Percentiles rank a stretch among this genome's conserved stretches.
Conservation (phyloP, 352 stramenopile genomes). For the Phytophthora colocasiae region DNA sequence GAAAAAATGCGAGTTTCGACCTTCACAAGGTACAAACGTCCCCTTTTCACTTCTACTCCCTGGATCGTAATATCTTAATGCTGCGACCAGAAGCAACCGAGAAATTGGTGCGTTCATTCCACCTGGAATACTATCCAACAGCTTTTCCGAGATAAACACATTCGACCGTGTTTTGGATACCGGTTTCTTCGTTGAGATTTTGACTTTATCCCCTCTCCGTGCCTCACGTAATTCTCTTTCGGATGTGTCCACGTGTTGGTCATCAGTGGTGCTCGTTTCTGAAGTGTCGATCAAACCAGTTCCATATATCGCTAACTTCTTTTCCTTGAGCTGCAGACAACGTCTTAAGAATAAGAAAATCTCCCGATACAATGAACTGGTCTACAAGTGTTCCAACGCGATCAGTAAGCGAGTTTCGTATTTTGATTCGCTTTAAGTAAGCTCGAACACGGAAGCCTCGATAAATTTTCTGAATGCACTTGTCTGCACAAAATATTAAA, state of each 20-base stretch:
- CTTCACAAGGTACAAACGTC: constrained; percentile 45
- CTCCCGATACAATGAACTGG: constrained; percentile 51
- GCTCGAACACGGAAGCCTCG: constrained; percentile 57
- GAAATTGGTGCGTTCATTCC: constrained; percentile 57
- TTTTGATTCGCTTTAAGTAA: constrained; percentile 49
- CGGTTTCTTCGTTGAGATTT: constrained; percentile 1
- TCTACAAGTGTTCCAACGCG: constrained; percentile 56
- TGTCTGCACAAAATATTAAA: constrained; percentile 2
- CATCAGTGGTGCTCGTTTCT: constrained; percentile 60
- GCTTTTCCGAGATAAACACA: constrained; percentile 48
- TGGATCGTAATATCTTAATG: constrained; percentile 57
- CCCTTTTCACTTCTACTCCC: constrained; percentile 36
- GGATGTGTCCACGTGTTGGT: constrained; percentile 53
- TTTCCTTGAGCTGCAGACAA: constrained; percentile 57
- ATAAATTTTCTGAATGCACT: constrained; percentile 62
- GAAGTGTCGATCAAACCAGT: constrained; percentile 49
- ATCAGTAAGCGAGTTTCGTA: constrained; percentile 44
- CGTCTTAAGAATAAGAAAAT: constrained; percentile 52
- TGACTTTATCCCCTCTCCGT: not conserved
- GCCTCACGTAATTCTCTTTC: constrained; percentile 42
- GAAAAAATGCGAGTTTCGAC: constrained; percentile 46
- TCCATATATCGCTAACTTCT: constrained; percentile 40
- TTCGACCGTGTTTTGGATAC: constrained; percentile 4
- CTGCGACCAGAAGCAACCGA: constrained; percentile 55
- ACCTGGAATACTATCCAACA: constrained; percentile 61